Evolutionary conservation across 2,329 filamentous ascomycete genomes (phyloP), one percentile per base, ranked within the genome.

Genomic region (Cladosporium sp.): DNA sequence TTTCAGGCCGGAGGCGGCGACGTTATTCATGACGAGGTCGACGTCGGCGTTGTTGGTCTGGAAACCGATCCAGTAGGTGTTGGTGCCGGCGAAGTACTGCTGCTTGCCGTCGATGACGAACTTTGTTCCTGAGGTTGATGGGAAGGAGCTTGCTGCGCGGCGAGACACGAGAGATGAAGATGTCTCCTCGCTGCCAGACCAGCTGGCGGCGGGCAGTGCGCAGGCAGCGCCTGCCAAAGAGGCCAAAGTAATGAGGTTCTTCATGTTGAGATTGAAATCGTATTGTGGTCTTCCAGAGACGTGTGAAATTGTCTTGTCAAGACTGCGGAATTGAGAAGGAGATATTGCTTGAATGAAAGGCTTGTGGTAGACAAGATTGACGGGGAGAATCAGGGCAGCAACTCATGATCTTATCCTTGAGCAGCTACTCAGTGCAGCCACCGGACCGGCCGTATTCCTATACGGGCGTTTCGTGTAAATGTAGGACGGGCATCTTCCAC

Each of bases 1-100:
- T 72, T 85, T 86, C 66, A 84, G 81, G 0, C 85, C 85, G 2
- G 85, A 82, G 34, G 76, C 68, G 58, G 77, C 72, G 18, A 88
- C 72, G 70, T 86, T 80, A 66, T 73, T 70, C 70, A 79, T 75
- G 25, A 77, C 76, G n/a, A 77, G 75, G 70, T 88, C 84, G 16
- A 88, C 81, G 71, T 89, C 85, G 8, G 76, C 78, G 67, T 85
- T 79, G 64, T 84, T 82, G 70, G 79, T 83, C 49, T 82, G 70
- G 68, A 86, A 85, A 14, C 79, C 78, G 58, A 85, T 80, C 82
- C 84, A 87, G 76, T 86, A 86, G 48, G 81, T 78, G 74, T 87
- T 86, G 57, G 80, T 84, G 23, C 84, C 84, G 16, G 82, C 82
- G 67, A 81, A 84, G 73, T 86, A 83, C 34, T 77, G 74, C 26